phyloP scores from a whole-genome alignment of 345 rosid genomes.

The Abelmoschus esculentus region DNA sequence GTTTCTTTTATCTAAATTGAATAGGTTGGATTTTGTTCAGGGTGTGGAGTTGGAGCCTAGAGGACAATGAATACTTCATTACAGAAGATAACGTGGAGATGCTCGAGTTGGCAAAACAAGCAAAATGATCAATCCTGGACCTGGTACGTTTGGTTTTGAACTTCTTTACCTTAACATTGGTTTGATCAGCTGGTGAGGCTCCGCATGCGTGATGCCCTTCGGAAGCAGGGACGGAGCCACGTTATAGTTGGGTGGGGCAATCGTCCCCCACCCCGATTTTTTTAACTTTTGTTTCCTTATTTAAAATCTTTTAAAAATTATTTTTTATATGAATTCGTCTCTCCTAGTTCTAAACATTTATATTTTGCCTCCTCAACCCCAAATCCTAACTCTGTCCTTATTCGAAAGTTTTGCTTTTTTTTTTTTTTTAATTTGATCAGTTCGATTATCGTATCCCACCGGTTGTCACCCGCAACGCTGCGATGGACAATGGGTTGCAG shows the following conservation, averaged over 20 bases:
- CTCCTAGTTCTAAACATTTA: too few species aligned
- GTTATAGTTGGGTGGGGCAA: too few species aligned
- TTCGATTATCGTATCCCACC: not conserved
- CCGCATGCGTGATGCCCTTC: too few species aligned
- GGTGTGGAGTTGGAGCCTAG: slow-evolving; percentile 71
- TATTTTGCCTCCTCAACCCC: too few species aligned
- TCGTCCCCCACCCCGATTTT: too few species aligned
- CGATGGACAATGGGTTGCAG: not conserved
- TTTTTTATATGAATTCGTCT: too few species aligned
- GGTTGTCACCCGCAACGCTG: not conserved
- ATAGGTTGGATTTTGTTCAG: slow-evolving; percentile 22
- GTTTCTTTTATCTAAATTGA: not conserved
- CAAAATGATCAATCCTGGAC: too few species aligned
- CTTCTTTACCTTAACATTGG: not conserved
- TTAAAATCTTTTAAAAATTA: too few species aligned
- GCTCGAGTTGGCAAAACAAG: slow-evolving; percentile 80
- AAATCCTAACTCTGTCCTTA: too few species aligned
- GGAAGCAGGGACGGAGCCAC: too few species aligned
- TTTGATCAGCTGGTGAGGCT: not conserved
- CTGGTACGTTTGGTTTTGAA: not conserved
- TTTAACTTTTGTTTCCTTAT: too few species aligned
- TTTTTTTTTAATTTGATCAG: not conserved
- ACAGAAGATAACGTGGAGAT: slow-evolving; percentile 79
- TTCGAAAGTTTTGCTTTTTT: not conserved
- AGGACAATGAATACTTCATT: slow-evolving; percentile 71